Conservation (phyloP, 257 asterid genomes). For the Solanum paucissectum region DNA sequence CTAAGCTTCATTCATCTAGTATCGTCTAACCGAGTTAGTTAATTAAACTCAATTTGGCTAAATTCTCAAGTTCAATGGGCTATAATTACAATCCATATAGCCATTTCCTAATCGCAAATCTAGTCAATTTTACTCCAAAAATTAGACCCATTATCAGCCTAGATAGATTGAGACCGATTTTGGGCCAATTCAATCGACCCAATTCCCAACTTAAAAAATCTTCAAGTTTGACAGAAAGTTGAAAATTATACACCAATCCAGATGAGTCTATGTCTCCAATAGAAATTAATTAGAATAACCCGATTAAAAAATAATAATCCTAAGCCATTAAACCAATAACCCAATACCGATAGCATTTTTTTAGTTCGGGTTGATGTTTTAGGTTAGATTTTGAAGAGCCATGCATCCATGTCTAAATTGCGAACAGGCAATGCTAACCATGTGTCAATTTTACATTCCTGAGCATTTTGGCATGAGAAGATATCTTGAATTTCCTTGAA, state of each 20-base stretch:
- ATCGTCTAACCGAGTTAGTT: accelerated
- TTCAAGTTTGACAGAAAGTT: background rate
- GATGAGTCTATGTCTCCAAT: background rate
- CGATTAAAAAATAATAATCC: background rate
- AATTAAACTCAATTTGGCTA: too few species aligned
- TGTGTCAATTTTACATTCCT: background rate
- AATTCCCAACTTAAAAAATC: background rate
- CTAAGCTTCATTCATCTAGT: too few species aligned
- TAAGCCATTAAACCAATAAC: too few species aligned
- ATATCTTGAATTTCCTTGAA: background rate
- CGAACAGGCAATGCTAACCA: too few species aligned
- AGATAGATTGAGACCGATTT: too few species aligned
- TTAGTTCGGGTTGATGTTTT: too few species aligned
- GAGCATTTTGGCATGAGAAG: background rate
- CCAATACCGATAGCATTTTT: background rate
- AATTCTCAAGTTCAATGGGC: too few species aligned
- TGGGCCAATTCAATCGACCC: too few species aligned
- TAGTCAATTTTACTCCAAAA: too few species aligned
- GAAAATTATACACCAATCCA: background rate
- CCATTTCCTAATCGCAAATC: too few species aligned
- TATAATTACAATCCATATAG: too few species aligned
- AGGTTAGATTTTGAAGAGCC: background rate
- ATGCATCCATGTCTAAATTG: background rate
- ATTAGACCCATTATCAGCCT: too few species aligned
- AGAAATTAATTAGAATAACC: background rate